phyloP scores from a whole-genome alignment of 345 rosid genomes.

The Iberis pinnata region DNA sequence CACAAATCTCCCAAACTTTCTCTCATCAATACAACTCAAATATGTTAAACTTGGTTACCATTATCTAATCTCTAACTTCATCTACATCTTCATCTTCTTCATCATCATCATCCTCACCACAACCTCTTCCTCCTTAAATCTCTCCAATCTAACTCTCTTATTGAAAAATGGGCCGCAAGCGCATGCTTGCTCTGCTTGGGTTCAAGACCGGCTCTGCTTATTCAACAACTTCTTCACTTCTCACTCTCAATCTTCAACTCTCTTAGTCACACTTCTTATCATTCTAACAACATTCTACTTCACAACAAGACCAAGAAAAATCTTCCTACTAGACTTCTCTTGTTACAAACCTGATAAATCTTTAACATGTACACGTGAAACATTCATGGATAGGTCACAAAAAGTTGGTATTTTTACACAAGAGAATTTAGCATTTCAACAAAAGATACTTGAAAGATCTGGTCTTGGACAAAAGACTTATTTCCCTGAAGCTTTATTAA shows the following conservation, averaged over 20 bases:
- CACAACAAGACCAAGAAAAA: conserved; percentile 58
- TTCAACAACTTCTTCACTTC: conserved; percentile 46
- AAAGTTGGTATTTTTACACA: conserved; percentile 40
- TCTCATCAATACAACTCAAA: conserved; percentile 51
- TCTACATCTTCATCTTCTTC: conserved; percentile 49
- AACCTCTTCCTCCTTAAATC: conserved; percentile 41
- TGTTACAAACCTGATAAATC: conserved; percentile 67
- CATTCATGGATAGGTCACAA: conserved; percentile 49
- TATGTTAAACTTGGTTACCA: conserved; percentile 82
- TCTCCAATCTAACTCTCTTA: conserved; percentile 34
- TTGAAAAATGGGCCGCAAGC: too few relatives aligned
- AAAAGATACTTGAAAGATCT: conserved; percentile 74
- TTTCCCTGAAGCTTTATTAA: conserved; percentile 54
- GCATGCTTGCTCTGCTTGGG: too few relatives aligned
- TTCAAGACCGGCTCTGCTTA: too few relatives aligned
- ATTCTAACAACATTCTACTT: conserved; percentile 56
- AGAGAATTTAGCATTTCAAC: conserved; percentile 65
- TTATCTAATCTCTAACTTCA: conserved; percentile 57
- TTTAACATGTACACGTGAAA: conserved; percentile 46
- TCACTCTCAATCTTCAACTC: conserved; percentile 37
- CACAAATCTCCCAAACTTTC: conserved; percentile 53
- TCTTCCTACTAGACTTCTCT: conserved; percentile 60
- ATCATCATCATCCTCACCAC: conserved; percentile 36
- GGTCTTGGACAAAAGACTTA: conserved; percentile 75
- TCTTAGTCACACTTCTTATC: conserved; percentile 37